Conservation (phyloP, 306 rosid genomes). For the Dalbergia cultrata region DNA sequence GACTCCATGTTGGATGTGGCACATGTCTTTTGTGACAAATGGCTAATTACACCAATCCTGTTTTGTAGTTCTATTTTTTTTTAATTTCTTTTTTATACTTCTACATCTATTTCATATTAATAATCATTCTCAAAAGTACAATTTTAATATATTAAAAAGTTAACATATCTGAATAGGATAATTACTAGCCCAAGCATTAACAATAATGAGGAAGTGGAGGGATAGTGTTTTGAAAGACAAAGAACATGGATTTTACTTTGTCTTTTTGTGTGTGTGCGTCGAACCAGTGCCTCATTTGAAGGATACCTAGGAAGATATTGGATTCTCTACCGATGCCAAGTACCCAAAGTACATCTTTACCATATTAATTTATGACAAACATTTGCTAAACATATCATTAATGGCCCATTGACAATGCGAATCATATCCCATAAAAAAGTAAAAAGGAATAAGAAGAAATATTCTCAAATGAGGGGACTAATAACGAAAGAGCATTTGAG, state of each 20-base stretch:
- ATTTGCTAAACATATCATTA: slow-evolving; percentile 30
- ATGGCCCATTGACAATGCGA: slow-evolving; percentile 26
- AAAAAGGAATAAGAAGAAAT: slow-evolving; percentile 6
- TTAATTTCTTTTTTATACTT: too few relatives aligned
- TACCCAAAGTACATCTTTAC: slow-evolving; percentile 45
- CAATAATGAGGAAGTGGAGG: slow-evolving; percentile 1
- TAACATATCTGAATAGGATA: background rate
- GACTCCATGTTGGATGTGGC: slow-evolving; percentile 20
- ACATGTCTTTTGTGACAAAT: slow-evolving; percentile 45
- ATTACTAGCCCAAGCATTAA: slow-evolving; percentile 31
- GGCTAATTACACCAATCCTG: slow-evolving; percentile 24
- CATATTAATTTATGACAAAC: slow-evolving; percentile 27
- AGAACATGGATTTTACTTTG: slow-evolving; percentile 38
- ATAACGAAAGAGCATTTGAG: slow-evolving; percentile 4
- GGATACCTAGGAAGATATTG: slow-evolving; percentile 55
- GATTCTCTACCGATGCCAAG: slow-evolving; percentile 52
- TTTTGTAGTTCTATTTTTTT: background rate
- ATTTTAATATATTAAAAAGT: too few relatives aligned
- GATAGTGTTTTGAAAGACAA: slow-evolving; percentile 33
- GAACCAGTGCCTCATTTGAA: slow-evolving; percentile 49
- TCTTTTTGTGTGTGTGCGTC: slow-evolving; percentile 54
- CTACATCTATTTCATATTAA: too few relatives aligned
- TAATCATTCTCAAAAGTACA: too few relatives aligned
- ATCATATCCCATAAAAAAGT: slow-evolving; percentile 41
- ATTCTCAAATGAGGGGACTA: slow-evolving; percentile 22